Base-by-base conservation (phyloP, 441 rosid species). In the Manihot esculenta region DNA sequence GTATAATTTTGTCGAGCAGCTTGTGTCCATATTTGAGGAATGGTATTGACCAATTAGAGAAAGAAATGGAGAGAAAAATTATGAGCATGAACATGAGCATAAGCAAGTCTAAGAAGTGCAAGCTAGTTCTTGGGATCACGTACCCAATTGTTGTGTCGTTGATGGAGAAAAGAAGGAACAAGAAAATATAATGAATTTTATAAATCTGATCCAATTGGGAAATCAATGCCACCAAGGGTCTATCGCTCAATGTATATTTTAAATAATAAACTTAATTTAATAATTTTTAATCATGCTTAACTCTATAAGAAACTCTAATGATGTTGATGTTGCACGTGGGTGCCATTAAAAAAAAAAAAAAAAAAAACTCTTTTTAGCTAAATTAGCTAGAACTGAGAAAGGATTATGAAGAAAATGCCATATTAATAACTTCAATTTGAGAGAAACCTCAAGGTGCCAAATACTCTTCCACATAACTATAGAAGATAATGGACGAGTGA, bases 41-140 rank as follows among this genome's bases (percentile, higher is more conserved):
- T 66, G 85, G 87, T 88, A 80, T 45, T 66, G 59, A 54, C 87
- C 94, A 6, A 57, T 87, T 33, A 76, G 70, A 68, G 81, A 69
- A 74, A 84, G 72, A 73, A 56, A 82, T 38, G 85, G 77, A 41
- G 77, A 76, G 63, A 75, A 74, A 72, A 71, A 42, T 27, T 67
- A 7, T 21, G 77, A 63, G 13, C 82, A 74, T 66, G 74, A 33
- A 15, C 67, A 4, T 15, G 75, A n/a, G n/a, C n/a, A n/a, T n/a
- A n/a, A 63, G 14, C 77, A 77, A 11, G 75, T 64, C 35, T 41
- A 68, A 20, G 82, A 83, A 35, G 84, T 83, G 56, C 88, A 75
- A 55, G 87, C 85, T 0, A 83, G 87, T 42, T 87, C 92, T 5
- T 84, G 90, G 85, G 83, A 83, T 78, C 84, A 76, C 4, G 74